Base-by-base conservation (phyloP, 164 flowering plant genomes). In the Annona cherimola region DNA sequence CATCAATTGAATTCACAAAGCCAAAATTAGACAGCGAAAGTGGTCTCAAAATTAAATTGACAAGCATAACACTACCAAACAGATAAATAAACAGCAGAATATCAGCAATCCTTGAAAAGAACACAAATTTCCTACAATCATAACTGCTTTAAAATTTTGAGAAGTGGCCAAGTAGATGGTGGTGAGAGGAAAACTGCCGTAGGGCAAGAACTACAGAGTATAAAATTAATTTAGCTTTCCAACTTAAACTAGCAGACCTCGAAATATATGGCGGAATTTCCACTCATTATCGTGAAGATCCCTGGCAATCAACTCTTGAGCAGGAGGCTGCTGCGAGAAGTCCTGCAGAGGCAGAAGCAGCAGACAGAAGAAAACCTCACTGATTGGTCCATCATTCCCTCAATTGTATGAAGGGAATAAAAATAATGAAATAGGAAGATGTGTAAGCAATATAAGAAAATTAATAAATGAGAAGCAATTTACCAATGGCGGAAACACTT, bases 221-320 rank as follows among this genome's bases (percentile, higher is more conserved):
- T 5, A 50, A 50, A 16, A 50, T 50, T 50, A 16, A 50, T 50
- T 50, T 50, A 16, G 14, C 9, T 50, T 9, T 50, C 9, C 14
- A 50, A 50, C 9, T 7, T 16, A 50, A 50, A 50, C 57, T 40
- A 64, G 40, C 92, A 76, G 62, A 91, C 98, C 98, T 0, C 98
- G 93, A 77, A 93, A 92, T 46, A 92, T 92, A 79, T 92, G 98
- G 66, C 98, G 82, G 74, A 92, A 92, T 81, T 92, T 92, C 98
- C 98, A 92, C 71, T 92, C 97, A 78, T 88, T 89, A 71, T 84
- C 93, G 79, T 92, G 97, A 63, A 92, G 91, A 85, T 93, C 98
- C 78, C 89, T 86, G 7, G 98, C 98, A 77, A 93, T 88, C 73
- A 93, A 81, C 79, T 93, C 98, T 72, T 93, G 98, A 50, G 88